These are phyloP conservation scores for Ascochyta lentis DNA, from an alignment of 2,329 filamentous ascomycete genomes.

Conservation along the genomic window DNA sequence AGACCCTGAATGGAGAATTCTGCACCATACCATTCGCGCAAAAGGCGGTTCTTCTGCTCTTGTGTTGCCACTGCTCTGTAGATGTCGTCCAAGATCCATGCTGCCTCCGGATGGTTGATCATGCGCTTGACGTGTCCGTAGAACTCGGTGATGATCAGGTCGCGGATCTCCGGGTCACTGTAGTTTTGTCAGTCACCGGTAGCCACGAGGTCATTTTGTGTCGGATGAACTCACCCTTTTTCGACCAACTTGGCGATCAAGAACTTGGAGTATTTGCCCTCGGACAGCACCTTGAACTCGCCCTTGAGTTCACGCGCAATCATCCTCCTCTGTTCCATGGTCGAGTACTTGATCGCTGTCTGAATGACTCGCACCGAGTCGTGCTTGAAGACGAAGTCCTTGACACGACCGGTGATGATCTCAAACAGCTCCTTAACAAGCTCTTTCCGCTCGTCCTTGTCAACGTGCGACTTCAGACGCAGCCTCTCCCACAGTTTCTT, in stretches of 20 bases:
- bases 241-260: slow-evolving; percentile 93
- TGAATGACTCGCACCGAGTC: slow-evolving; percentile 96
- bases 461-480: slow-evolving; percentile 90
- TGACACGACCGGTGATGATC: slow-evolving; percentile 89
- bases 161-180: slow-evolving; percentile 82
- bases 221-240: slow-evolving; percentile 61
- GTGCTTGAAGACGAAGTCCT: slow-evolving; percentile 98
- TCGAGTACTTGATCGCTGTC: slow-evolving; percentile 95
- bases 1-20: slow-evolving; percentile 84
- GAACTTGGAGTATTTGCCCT: slow-evolving; percentile 98
- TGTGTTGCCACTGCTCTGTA: slow-evolving; percentile 88
- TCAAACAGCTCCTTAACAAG: slow-evolving; percentile 88
- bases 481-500: slow-evolving; percentile 98
- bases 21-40: slow-evolving; percentile 95
- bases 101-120: slow-evolving; percentile 94
- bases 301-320: slow-evolving; percentile 89
- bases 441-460: slow-evolving; percentile 82
- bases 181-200: slow-evolving; percentile 23
- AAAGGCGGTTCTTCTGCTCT: slow-evolving; percentile 81
- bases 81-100: slow-evolving; percentile 97
- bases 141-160: slow-evolving; percentile 91
- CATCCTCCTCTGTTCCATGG: slow-evolving; percentile 79
- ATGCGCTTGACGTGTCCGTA: slow-evolving; percentile 90
- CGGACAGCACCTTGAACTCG: slow-evolving; percentile 81
- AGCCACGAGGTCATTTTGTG: background rate